Base-by-base conservation (phyloP, 805 yeast species). In the Saccharomycopsis vini region DNA sequence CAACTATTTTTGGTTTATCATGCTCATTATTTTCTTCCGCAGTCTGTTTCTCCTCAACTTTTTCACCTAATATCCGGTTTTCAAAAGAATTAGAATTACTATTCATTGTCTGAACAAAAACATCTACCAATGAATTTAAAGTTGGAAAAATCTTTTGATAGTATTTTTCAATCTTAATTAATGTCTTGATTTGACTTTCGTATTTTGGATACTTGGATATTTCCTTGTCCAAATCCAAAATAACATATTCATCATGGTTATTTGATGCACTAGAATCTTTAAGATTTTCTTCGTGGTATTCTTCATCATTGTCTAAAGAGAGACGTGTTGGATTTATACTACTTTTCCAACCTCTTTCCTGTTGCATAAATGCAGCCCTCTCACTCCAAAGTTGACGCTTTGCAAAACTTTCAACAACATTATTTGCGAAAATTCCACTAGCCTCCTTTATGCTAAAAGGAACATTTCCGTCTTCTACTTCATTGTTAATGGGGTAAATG, bases 391-490 rank as follows among this genome's bases (percentile, higher is more conserved):
- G 60, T 54, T 89, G 88, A 46, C 75, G 71, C 13, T 76, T 67
- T n/a, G 79, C 72, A 43, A 84, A 72, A 38, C 83, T 79, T 19
- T 81, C 81, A 44, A 75, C 68, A 2, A 85, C 71, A 13, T 82
- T 74, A 9, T 73, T 63, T 23, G 72, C 68, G 49, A 86, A 72
- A 6, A 90, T 71, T 12, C 73, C 72, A 20, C 85, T 71, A 0
- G 96, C 96, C 57, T 90, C 95, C 37, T 72, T 66, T 23, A 89
- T 77, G 49, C 95, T 87, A 32, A 63, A 70, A 0, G 97, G 97
- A 0, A 79, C 76, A 36, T 56, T 60, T n/a, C 47, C 56, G 1
- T 60, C 61, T 4, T 58, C 65, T 5, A 58, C 65, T 15, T 59
- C 57, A 22, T 60, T 65, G 29, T 58, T 65, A 3, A 66, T 61